These are phyloP conservation scores for Colletotrichum phormii DNA, from an alignment of 2,329 filamentous ascomycete species.

Conservation along the genomic window DNA sequence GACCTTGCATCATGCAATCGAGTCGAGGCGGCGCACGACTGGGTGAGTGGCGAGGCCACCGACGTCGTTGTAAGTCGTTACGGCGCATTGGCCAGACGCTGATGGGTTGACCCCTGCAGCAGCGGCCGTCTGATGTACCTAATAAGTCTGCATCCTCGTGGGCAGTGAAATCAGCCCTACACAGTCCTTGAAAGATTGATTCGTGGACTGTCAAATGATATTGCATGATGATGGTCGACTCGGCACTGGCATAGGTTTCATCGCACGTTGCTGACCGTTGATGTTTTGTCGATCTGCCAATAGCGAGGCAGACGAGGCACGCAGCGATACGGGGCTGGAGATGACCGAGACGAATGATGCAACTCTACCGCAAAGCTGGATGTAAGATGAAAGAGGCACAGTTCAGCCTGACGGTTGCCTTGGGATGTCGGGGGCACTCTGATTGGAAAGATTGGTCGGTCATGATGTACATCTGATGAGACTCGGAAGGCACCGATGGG, in stretches of 20 bases:
- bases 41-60: neutral
- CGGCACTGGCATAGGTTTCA: neutral
- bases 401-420: constrained; percentile 13
- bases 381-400: neutral
- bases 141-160: constrained; percentile 7
- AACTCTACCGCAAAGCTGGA: neutral
- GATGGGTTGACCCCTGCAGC: constrained; percentile 23
- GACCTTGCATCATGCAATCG: neutral
- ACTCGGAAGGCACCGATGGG: constrained; percentile 1
- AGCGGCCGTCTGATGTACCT: constrained; percentile 5
- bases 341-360: constrained; percentile 17
- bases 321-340: neutral
- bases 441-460: neutral
- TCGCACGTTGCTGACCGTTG: constrained; percentile 21
- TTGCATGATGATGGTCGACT: constrained; percentile 2
- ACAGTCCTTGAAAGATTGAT: neutral
- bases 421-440: neutral
- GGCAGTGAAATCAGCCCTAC: constrained; percentile 26
- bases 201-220: neutral
- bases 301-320: neutral
- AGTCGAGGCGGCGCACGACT: neutral
- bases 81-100: neutral
- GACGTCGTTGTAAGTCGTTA: neutral
- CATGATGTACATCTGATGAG: neutral
- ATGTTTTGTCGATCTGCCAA: constrained; percentile 1